Conservation (phyloP, 345 rosid species). For the Aquilaria sinensis region DNA sequence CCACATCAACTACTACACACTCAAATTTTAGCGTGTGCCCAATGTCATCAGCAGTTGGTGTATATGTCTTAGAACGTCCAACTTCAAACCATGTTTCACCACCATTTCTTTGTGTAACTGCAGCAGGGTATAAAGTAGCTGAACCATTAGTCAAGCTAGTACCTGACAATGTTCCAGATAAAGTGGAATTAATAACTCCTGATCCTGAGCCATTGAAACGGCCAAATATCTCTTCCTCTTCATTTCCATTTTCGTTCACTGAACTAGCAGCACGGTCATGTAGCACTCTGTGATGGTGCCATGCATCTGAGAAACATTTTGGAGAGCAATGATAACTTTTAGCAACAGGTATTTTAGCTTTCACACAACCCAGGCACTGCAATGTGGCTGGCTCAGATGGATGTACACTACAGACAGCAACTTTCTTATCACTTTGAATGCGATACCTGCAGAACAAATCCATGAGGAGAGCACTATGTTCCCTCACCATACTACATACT, state of each 20-base stretch:
- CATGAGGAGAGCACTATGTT: constrained; percentile 6
- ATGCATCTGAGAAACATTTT: constrained; percentile 67
- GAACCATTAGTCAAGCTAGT: constrained; percentile 50
- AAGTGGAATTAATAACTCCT: constrained; percentile 32
- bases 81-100: constrained; percentile 69
- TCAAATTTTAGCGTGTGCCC: constrained; percentile 67
- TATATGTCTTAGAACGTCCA: constrained; percentile 53
- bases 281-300: constrained; percentile 64
- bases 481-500: not conserved
- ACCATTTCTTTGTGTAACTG: constrained; percentile 45
- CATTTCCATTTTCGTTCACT: constrained; percentile 51
- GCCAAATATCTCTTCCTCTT: constrained; percentile 59
- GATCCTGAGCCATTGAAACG: constrained; percentile 55
- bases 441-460: constrained; percentile 46
- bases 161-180: constrained; percentile 41
- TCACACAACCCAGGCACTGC: constrained; percentile 58
- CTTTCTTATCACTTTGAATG: constrained; percentile 58
- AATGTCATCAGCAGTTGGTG: constrained; percentile 62
- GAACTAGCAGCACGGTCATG: constrained; percentile 74
- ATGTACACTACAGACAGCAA: constrained; percentile 55
- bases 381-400: constrained; percentile 65
- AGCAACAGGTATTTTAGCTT: constrained; percentile 46
- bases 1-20: constrained; percentile 51
- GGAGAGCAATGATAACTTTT: constrained; percentile 75
- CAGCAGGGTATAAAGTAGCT: constrained; percentile 42